Conservation (phyloP, 495 filamentous ascomycete species). For the Aspergillus wentii region DNA sequence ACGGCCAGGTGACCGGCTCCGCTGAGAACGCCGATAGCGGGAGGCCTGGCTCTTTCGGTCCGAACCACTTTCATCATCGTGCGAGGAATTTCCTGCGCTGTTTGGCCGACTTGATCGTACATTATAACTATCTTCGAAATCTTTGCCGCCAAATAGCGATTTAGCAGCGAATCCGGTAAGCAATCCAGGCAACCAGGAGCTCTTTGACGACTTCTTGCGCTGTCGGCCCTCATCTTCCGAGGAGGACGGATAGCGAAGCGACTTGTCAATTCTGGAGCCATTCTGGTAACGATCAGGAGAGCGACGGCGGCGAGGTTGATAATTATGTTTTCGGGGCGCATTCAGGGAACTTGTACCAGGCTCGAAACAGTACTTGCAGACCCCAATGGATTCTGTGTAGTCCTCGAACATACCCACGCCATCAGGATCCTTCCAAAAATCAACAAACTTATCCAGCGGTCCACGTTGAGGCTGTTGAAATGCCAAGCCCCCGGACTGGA, state of each 20-base stretch:
- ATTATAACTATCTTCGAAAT: slow-evolving; percentile 58
- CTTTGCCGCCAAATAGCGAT: slow-evolving; percentile 45
- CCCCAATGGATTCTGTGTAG: slow-evolving; percentile 67
- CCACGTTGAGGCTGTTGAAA: slow-evolving; percentile 46
- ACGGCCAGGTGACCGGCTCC: slow-evolving; percentile 29
- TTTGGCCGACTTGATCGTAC: slow-evolving; percentile 42
- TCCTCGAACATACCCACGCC: slow-evolving; percentile 67
- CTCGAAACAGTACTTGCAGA: slow-evolving; percentile 65
- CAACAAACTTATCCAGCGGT: slow-evolving; percentile 51
- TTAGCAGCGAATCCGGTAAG: slow-evolving; percentile 53
- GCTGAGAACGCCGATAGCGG: slow-evolving; percentile 26
- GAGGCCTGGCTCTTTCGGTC: slow-evolving; percentile 42
- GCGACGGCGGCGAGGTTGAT: slow-evolving; percentile 37
- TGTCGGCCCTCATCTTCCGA: slow-evolving; percentile 50
- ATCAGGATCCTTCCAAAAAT: slow-evolving; percentile 65
- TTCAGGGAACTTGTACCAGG: slow-evolving; percentile 54
- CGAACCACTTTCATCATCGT: slow-evolving; percentile 32
- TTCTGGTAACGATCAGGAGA: slow-evolving; percentile 43
- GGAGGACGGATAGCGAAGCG: slow-evolving; percentile 52
- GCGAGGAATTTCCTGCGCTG: slow-evolving; percentile 24
- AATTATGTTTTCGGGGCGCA: slow-evolving; percentile 63
- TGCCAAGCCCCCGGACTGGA: slow-evolving; percentile 31
- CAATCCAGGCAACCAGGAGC: slow-evolving; percentile 50
- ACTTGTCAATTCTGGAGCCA: slow-evolving; percentile 48
- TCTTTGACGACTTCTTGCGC: slow-evolving; percentile 34